Conservation (phyloP, 768 basidiomycete genomes). For the Harrya chromipes region DNA sequence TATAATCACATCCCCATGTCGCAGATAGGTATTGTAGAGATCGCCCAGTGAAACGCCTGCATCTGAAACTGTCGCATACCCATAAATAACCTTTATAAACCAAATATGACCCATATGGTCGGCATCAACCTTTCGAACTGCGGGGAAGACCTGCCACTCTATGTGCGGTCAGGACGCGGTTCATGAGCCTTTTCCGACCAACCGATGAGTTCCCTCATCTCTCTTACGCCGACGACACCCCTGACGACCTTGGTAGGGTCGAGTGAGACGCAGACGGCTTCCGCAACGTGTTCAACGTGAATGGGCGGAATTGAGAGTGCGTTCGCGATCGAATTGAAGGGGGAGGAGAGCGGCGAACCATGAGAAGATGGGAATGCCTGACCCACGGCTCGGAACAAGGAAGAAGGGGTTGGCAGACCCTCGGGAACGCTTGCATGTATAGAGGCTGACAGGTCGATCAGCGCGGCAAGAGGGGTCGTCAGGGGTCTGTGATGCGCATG, state of each 20-base stretch:
- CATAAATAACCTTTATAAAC: slow-evolving; percentile 14
- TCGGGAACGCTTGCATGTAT: slow-evolving; percentile 60
- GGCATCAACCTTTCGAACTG: slow-evolving; percentile 1
- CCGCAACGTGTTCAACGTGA: slow-evolving; percentile 94
- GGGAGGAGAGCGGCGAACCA: slow-evolving; percentile 37
- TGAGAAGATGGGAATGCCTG: slow-evolving; percentile 33
- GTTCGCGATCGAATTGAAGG: slow-evolving; percentile 69
- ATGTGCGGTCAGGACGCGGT: slow-evolving; percentile 17
- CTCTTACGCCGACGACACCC: slow-evolving; percentile 65
- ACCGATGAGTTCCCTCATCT: slow-evolving; percentile 76
- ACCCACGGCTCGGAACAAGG: slow-evolving; percentile 53
- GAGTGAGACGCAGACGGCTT: slow-evolving; percentile 68
- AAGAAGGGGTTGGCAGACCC: slow-evolving; percentile 61
- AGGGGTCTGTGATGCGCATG: slow-evolving; percentile 93
- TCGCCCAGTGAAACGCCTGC: slow-evolving; percentile 1
- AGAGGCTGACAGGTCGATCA: slow-evolving; percentile 77
- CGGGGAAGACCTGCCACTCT: slow-evolving; percentile 5
- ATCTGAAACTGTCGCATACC: slow-evolving; percentile 16
- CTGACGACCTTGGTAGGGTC: slow-evolving; percentile 47
- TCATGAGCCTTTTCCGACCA: slow-evolving; percentile 44
- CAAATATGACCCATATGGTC: slow-evolving; percentile 8
- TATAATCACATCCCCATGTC: slow-evolving; percentile 17
- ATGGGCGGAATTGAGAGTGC: slow-evolving; percentile 84
- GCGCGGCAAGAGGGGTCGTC: slow-evolving; percentile 77
- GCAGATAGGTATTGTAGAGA: slow-evolving; percentile 18